Evolutionary conservation across 2,329 filamentous ascomycete species (phyloP), one percentile per base, ranked within the genome.

Genomic region (Neonectria coccinea): DNA sequence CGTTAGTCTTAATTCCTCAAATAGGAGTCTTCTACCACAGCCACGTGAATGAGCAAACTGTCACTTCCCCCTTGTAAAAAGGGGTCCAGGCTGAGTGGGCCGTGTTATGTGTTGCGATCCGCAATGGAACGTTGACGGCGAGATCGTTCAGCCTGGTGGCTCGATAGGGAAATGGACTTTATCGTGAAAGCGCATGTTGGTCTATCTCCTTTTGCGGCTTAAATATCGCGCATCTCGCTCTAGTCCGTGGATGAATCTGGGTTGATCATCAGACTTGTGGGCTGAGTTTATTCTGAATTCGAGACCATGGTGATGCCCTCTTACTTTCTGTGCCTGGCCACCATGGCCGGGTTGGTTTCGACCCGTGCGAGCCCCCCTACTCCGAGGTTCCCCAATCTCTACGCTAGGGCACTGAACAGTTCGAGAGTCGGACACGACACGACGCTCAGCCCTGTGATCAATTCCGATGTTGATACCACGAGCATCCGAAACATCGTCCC

Each of bases 401-500:
- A 36, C 20, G 50, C 50, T 33, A 58, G 36, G 20, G 25, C 50
- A 5, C 14, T 45, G 12, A 63, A 59, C 36, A 54, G 12, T 31
- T 59, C 60, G 8, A 57, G 42, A 31, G 41, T 57, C n/a, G 50
- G 55, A 55, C 55, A 58, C 14, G 55, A 59, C 33, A 59, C 65
- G n/a, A 65, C 62, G 8, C 62, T 67, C 39, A 60, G 57, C 44
- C 67, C 67, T 3, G 55, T 65, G 12, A 29, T 56, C n/a, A 64
- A 57, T 29, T 53, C 55, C 4, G 61, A 65, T 27, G 33, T 48
- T 20, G 64, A 68, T 18, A 42, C 51, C 10, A 54, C 51, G 6
- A 54, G 60, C 52, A 53, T 63, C 6, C 52, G 56, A 41, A 67
- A 69, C 33, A 25, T 65, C n/a, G 44, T 63, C 9, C 67, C 67